Evolutionary conservation across 2,329 filamentous ascomycete species (phyloP), one percentile per base, ranked within the genome.

Genomic region (Penicillium sp.): DNA sequence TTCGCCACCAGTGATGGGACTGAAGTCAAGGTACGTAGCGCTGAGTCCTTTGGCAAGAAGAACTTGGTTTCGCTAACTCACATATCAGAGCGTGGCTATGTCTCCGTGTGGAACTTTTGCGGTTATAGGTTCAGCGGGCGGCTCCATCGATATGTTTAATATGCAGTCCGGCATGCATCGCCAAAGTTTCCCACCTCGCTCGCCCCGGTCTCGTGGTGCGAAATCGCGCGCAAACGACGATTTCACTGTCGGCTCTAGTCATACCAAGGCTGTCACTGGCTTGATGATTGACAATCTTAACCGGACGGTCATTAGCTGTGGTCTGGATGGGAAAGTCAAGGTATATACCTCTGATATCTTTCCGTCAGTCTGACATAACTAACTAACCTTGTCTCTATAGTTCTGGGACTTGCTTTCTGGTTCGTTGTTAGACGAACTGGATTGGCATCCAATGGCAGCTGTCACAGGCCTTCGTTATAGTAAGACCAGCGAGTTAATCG

Each of bases 381-480:
- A 5, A 47, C 45, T 3, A 28, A 41, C 23, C 48, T 28, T 43
- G 31, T 24, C 16, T 43, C 38, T 46, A 12, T 58, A 81, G 76
- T 97, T 99, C 69, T 99, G 95, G 95, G 89, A 95, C 60, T 95
- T 99, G 58, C 73, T 85, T n/a, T 90, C 88, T 0, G 94, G 93
- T 7, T 82, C 84, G 42, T 79, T 97, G 2, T 68, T 89, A 10
- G 83, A 93, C 57, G 86, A 96, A 66, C 84, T 97, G 47, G 85
- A 92, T 69, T 95, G 91, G 88, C 84, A 87, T 42, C 84, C 84
- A 3, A 89, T 89, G 81, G 85, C 86, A 4, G 82, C 85, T 42
- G 86, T 95, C 47, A 89, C 85, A 0, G 85, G 83, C 15, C 85
- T 93, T 62, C 85, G 86, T 52, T 94, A 95, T 68, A 92, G 95